Percentiles rank a stretch among this genome's conserved stretches.
These are phyloP conservation scores for Aspergillus latus DNA, from an alignment of 2,329 filamentous ascomycete genomes.

Conservation along the genomic window DNA sequence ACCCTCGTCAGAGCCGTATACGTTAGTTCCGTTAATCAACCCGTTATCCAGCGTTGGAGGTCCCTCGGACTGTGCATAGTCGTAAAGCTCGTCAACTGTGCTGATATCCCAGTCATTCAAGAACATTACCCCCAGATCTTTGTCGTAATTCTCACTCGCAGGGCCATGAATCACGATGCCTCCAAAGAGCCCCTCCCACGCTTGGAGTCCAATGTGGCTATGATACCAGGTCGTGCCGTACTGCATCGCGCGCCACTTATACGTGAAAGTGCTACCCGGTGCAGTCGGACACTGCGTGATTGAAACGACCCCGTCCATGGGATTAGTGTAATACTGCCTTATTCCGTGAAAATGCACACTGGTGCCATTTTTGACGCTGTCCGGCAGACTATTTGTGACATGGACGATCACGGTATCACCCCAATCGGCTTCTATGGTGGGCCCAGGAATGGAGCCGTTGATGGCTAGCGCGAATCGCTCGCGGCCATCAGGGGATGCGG, in stretches of 20 bases:
- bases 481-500: conserved; percentile 27
- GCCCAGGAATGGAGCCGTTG: conserved; percentile 67
- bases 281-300: conserved; percentile 43
- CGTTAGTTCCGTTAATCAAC: conserved; percentile 47
- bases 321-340: conserved; percentile 32
- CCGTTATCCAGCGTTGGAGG: conserved; percentile 45
- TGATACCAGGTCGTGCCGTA: conserved; percentile 40
- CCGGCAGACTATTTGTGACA: conserved; percentile 53
- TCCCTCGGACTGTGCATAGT: conserved; percentile 19
- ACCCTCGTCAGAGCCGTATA: conserved; percentile 20
- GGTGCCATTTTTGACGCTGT: conserved; percentile 21
- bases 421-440: conserved; percentile 64
- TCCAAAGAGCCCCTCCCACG: conserved; percentile 58
- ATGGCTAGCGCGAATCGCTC: conserved; percentile 52
- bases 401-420: conserved; percentile 58
- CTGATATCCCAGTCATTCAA: conserved; percentile 35
- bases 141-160: conserved; percentile 40
- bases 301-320: conserved; percentile 32
- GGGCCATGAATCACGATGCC: conserved; percentile 53
- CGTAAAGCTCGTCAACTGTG: conserved; percentile 27
- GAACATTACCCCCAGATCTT: conserved; percentile 36
- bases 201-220: conserved; percentile 39
- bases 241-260: conserved; percentile 37
- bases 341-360: conserved; percentile 38
- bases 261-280: conserved; percentile 37